Percentiles rank a stretch among this genome's conserved stretches.
Evolutionary conservation across 2,329 filamentous ascomycete genomes (phyloP).

Genomic region (Fusarium veterinarium): DNA sequence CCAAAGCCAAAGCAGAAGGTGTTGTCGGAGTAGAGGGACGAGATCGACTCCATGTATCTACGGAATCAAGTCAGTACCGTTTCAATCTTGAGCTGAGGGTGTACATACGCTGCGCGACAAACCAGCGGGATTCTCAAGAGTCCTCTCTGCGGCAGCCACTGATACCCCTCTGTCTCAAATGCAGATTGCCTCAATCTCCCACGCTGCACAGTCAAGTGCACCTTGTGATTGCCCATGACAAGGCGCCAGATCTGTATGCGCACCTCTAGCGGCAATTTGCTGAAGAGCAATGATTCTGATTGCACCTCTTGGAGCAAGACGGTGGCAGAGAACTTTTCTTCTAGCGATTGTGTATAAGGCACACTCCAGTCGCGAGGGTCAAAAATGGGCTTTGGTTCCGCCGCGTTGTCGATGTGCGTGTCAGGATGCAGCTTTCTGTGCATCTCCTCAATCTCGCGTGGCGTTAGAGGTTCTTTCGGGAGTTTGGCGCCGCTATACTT

Average conservation of each 20-base stretch:
- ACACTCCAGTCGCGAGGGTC: neutral
- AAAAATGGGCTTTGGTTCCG: neutral
- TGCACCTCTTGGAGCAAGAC: neutral
- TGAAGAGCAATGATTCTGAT: neutral
- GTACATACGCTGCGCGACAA: neutral
- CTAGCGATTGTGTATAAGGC: neutral
- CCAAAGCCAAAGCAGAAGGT: neutral
- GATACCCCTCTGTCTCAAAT: neutral
- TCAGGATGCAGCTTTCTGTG: neutral
- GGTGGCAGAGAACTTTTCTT: neutral
- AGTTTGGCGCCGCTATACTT: neutral
- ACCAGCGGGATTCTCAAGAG: neutral
- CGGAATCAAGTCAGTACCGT: neutral
- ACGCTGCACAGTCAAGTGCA: neutral
- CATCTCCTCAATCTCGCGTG: neutral
- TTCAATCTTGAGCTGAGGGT: accelerated
- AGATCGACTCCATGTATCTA: neutral
- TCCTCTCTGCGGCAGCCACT: neutral
- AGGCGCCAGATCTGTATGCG: neutral
- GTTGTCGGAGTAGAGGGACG: neutral
- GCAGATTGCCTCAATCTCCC: neutral
- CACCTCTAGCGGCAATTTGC: neutral
- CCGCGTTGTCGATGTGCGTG: neutral
- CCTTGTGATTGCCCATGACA: neutral
- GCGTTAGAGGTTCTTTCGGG: neutral